phyloP scores from a whole-genome alignment of 2,329 filamentous ascomycete species.

The Pseudogymnoascus sp. region DNA sequence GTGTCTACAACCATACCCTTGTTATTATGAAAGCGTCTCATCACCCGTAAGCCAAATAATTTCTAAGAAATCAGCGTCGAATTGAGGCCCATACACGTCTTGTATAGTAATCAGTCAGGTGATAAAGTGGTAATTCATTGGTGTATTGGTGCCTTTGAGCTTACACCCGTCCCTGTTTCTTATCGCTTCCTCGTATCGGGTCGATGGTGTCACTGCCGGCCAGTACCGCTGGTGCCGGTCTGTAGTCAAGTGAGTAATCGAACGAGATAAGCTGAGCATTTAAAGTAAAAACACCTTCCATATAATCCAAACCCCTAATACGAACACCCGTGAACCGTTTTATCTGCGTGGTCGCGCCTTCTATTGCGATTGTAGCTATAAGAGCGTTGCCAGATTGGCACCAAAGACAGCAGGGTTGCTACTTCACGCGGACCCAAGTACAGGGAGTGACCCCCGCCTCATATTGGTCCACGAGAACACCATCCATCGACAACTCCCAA shows the following conservation, averaged over 20 bases:
- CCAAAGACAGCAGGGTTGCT: slow-evolving; percentile 7
- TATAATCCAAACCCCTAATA: background rate
- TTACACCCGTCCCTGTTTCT: background rate
- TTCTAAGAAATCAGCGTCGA: background rate
- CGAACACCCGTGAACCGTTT: background rate
- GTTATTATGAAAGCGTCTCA: background rate
- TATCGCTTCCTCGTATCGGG: background rate
- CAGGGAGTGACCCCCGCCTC: slow-evolving; percentile 5
- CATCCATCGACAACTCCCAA: background rate
- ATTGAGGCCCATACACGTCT: background rate
- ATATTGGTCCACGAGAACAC: slow-evolving; percentile 6
- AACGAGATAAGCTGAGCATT: background rate
- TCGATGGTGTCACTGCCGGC: slow-evolving; percentile 1
- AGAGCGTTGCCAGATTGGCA: background rate
- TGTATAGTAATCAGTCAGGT: background rate
- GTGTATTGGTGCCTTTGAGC: background rate
- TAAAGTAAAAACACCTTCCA: background rate
- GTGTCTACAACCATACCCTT: background rate
- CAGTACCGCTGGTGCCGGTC: background rate
- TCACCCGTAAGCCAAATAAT: background rate
- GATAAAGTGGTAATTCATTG: background rate
- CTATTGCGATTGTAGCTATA: background rate
- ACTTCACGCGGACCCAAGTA: background rate
- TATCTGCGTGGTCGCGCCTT: background rate
- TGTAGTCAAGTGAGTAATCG: background rate